Percentiles rank a stretch among this genome's conserved stretches.
Evolutionary conservation across 2,329 filamentous ascomycete species (phyloP).

Genomic region (Aspergillus fischeri): DNA sequence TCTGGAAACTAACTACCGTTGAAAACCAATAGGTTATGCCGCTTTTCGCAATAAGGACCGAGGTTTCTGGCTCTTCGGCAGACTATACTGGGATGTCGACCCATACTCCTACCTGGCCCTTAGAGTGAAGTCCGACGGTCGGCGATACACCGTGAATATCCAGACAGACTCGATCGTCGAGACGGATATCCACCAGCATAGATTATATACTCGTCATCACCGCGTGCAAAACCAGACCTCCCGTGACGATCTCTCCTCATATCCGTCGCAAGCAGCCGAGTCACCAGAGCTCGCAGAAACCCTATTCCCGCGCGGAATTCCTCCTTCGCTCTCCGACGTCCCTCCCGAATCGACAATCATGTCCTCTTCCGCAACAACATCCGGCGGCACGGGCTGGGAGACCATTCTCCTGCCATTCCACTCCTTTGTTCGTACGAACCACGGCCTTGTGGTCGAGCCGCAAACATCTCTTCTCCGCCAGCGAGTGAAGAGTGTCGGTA

Average conservation of each 20-base stretch:
- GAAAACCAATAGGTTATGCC: slow-evolving; percentile 66
- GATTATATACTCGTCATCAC: slow-evolving; percentile 58
- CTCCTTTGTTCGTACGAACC: slow-evolving; percentile 92
- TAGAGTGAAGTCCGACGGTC: slow-evolving; percentile 82
- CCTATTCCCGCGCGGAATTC: slow-evolving; percentile 26
- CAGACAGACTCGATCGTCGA: slow-evolving; percentile 92
- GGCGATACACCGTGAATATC: slow-evolving; percentile 90
- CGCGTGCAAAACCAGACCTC: slow-evolving; percentile 20
- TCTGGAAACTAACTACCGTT: slow-evolving; percentile 1
- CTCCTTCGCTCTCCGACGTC: slow-evolving; percentile 36
- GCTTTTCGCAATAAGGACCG: slow-evolving; percentile 82
- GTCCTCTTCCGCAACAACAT: slow-evolving; percentile 43
- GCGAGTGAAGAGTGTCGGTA: slow-evolving; percentile 78
- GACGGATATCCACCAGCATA: slow-evolving; percentile 93
- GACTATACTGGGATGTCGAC: slow-evolving; percentile 82
- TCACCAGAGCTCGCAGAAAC: slow-evolving; percentile 18
- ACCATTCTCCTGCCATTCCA: slow-evolving; percentile 87
- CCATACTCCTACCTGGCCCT: slow-evolving; percentile 83
- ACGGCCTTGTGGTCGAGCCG: slow-evolving; percentile 87
- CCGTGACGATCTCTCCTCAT: slow-evolving; percentile 13
- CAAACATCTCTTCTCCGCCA: slow-evolving; percentile 85
- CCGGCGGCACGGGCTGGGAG: slow-evolving; percentile 83
- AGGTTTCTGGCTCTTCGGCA: slow-evolving; percentile 76
- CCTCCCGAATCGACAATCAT: slow-evolving; percentile 34
- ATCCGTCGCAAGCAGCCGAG: slow-evolving; percentile 17